Evolutionary conservation across 1,284 basidiomycete genomes (phyloP), one percentile per base, ranked within the genome.

Genomic region (Trichosporon sp.): DNA sequence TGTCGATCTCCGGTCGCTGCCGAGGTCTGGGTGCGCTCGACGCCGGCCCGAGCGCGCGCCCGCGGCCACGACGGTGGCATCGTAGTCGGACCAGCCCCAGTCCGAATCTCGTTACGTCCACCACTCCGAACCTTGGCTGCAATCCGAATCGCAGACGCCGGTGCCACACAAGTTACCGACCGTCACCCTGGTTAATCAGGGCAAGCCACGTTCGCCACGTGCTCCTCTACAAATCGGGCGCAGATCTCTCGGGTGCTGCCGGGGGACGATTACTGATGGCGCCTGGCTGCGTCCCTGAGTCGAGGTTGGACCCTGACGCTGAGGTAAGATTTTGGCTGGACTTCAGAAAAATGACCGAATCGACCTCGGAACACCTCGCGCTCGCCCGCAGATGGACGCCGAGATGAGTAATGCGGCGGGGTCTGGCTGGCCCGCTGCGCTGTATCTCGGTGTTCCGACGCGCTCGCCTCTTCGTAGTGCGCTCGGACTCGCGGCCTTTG

Each of bases 381-480:
- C 47, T 9, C 6, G 15, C 7, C 27, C 1, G 29, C 29, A 23
- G 21, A 18, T n/a, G 56, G 3, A 31, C 56, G 27, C 56, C 56
- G 56, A 31, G 56, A 60, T 60, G 56, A 60, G 56, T 60, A 18
- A 60, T 31, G 27, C 15, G 2, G 56, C 53, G 21, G 21, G 21
- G 21, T 2, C 18, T 38, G 35, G 6, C 18, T 21, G 5, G 44
- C 23, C 18, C 21, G 47, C 18, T 21, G 5, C 18, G 11, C 18
- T 8, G 47, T 51, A 51, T 51, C 47, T 51, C 47, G 47, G 47
- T 51, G 47, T 51, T 51, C 47, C 47, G 47, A 23, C 6, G 34
- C 6, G 1, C 76, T 73, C 3, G 86, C 18, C 18, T 51, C 47
- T 51, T 51, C 47, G 47, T 51, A 51, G 47, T 51, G 47, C 21